phyloP scores from a whole-genome alignment of 148 eudicot genomes.

The Amaranthus palmeri region DNA sequence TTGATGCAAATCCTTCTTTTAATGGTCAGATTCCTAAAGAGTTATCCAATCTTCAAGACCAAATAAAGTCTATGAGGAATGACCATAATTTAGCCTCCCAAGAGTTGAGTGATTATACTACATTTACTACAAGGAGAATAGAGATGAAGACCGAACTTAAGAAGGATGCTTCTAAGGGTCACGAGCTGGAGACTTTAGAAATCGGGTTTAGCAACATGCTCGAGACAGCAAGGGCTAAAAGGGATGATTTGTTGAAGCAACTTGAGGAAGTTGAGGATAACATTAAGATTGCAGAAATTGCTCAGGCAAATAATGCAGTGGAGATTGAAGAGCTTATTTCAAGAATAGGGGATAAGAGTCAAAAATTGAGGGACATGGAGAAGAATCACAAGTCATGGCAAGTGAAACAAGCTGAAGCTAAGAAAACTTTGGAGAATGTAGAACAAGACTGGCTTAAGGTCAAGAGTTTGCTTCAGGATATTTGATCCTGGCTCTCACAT shows the following conservation, averaged over 20 bases:
- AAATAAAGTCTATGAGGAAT: slow-evolving; percentile 12
- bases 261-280: slow-evolving; percentile 19
- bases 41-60: slow-evolving; percentile 11
- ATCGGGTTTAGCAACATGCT: slow-evolving; percentile 7
- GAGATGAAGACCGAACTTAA: slow-evolving; percentile 20
- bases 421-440: neutral
- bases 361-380: neutral
- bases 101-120: slow-evolving; percentile 9
- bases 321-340: slow-evolving; percentile 19
- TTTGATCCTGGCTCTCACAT: no score
- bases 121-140: slow-evolving; percentile 10
- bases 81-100: slow-evolving; percentile 18
- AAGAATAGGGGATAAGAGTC: slow-evolving; percentile 15
- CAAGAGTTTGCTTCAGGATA: neutral
- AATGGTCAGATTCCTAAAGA: neutral
- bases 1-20: neutral
- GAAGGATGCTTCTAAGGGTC: slow-evolving; percentile 22
- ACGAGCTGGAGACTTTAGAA: slow-evolving; percentile 21
- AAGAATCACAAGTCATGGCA: neutral
- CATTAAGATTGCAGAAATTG: slow-evolving; percentile 16
- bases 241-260: slow-evolving; percentile 23
- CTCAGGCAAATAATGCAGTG: neutral
- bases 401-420: neutral
- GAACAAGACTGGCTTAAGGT: neutral
- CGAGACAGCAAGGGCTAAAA: slow-evolving; percentile 3